A percentile compares a stretch with the other conserved stretches of the same genome.
These are phyloP conservation scores for Hebeloma cylindrosporum DNA, from an alignment of 768 basidiomycete species.

Conservation along the genomic window DNA sequence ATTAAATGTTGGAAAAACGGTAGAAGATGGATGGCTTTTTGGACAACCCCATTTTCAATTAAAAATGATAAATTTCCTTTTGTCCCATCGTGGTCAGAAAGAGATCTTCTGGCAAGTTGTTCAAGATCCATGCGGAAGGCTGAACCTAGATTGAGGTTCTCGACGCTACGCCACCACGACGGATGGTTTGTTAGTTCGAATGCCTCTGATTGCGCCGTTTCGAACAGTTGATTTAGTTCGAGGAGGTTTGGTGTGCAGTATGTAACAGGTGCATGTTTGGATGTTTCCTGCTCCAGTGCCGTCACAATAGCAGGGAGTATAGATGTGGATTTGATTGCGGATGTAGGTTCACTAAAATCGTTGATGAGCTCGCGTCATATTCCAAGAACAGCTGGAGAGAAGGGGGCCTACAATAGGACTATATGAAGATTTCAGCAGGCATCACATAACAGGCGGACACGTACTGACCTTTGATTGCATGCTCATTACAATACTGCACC, in stretches of 20 bases:
- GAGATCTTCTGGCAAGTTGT: conserved; percentile 49
- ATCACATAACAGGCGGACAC: too few relatives aligned
- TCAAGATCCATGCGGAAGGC: conserved; percentile 68
- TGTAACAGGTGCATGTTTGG: conserved; percentile 48
- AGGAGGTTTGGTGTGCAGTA: conserved; percentile 84
- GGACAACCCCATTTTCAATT: conserved; percentile 66
- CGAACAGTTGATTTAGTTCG: conserved; percentile 68
- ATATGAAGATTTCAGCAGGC: neutral
- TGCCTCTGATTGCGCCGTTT: conserved; percentile 43
- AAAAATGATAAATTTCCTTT: conserved; percentile 58
- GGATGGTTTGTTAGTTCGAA: conserved; percentile 52
- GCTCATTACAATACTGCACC: conserved; percentile 48
- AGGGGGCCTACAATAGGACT: conserved; percentile 73
- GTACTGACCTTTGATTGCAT: conserved; percentile 54
- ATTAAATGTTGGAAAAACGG: conserved; percentile 84
- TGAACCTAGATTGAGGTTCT: conserved; percentile 64
- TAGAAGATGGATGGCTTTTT: conserved; percentile 79
- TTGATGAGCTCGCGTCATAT: conserved; percentile 9
- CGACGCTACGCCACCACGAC: conserved; percentile 65
- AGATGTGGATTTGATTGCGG: conserved; percentile 71
- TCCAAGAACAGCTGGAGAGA: neutral
- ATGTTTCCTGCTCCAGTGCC: conserved; percentile 26
- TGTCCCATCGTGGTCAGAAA: conserved; percentile 38
- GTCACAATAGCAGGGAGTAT: conserved; percentile 65
- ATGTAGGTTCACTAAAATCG: conserved; percentile 84